A percentile compares a stretch with the other conserved stretches of the same genome.
Evolutionary conservation across 768 basidiomycete species (phyloP).

Genomic region (Auricularia sp.): DNA sequence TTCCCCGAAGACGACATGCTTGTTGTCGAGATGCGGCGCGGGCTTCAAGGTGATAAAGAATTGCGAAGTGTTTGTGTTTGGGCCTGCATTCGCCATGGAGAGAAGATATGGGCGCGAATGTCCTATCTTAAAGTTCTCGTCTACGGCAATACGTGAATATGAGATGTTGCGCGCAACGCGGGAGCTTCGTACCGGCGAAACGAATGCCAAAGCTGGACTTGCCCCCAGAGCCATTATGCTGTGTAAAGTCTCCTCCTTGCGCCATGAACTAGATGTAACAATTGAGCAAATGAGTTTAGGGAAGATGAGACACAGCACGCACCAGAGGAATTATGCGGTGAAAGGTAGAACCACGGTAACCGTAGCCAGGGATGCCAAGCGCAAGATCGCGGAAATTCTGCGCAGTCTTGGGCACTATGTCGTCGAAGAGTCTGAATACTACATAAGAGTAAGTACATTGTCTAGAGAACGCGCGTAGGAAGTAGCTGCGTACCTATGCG

Average conservation of each 20-base stretch:
- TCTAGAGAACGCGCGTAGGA: background rate
- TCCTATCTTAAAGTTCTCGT: slow-evolving; percentile 23
- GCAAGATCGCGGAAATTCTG: slow-evolving; percentile 27
- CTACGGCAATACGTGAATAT: background rate
- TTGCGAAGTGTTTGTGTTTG: slow-evolving; percentile 33
- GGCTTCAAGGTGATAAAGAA: slow-evolving; percentile 34
- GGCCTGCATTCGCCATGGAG: slow-evolving; percentile 36
- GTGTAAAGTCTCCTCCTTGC: slow-evolving; percentile 20
- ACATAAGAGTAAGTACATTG: background rate
- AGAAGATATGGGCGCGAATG: slow-evolving; percentile 25
- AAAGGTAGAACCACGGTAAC: slow-evolving; percentile 28
- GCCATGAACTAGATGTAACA: slow-evolving; percentile 1
- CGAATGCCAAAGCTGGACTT: slow-evolving; percentile 27
- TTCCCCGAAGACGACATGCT: slow-evolving; percentile 8
- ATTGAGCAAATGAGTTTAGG: background rate
- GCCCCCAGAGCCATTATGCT: slow-evolving; percentile 25
- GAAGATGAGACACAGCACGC: background rate
- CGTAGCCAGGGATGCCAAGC: slow-evolving; percentile 2
- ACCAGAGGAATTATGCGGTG: slow-evolving; percentile 29
- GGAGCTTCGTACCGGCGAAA: slow-evolving; percentile 51
- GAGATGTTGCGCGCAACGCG: slow-evolving; percentile 13
- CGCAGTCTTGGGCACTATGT: slow-evolving; percentile 30
- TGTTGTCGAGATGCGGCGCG: slow-evolving; percentile 22
- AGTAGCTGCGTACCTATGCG: slow-evolving; percentile 9
- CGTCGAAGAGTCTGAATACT: slow-evolving; percentile 27